Conservation (phyloP, 2,329 filamentous ascomycete genomes). For the Sarocladium kiliense region DNA sequence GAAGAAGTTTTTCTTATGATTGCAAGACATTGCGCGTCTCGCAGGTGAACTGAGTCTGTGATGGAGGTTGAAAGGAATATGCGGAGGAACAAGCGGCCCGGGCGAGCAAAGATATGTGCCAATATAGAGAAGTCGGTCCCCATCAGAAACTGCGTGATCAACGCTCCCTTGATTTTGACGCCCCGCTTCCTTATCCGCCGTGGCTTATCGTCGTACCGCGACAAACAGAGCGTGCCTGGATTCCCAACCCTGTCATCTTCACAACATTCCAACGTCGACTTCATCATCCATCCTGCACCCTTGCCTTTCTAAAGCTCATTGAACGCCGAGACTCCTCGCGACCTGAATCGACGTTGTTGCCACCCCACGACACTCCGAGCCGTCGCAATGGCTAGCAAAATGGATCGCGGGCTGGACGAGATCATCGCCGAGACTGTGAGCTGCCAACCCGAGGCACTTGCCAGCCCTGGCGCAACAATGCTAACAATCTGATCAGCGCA, state of each 20-base stretch:
- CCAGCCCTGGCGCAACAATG: not conserved
- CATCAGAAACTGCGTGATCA: not conserved
- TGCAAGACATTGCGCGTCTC: too few species aligned
- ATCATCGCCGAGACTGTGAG: constrained; percentile 47
- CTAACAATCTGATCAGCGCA: constrained; percentile 23
- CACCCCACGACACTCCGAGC: not conserved
- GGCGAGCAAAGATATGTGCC: not conserved
- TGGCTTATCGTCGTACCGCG: not conserved
- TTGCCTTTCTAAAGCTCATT: not conserved
- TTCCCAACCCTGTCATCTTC: not conserved
- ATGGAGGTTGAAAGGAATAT: not conserved
- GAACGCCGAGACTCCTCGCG: not conserved
- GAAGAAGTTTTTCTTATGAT: too few species aligned
- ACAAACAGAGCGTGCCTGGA: not conserved
- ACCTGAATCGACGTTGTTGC: not conserved
- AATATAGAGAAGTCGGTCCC: not conserved
- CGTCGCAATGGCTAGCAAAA: constrained; percentile 33
- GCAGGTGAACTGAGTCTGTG: too few species aligned
- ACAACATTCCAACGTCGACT: not conserved
- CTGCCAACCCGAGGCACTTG: constrained; percentile 7
- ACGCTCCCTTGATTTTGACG: not conserved
- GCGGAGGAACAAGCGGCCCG: not conserved
- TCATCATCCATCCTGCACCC: not conserved
- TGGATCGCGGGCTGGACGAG: constrained; percentile 53
- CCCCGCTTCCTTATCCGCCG: not conserved